phyloP scores from a whole-genome alignment of 2,329 filamentous ascomycete species.

The Aureobasidium lini region DNA sequence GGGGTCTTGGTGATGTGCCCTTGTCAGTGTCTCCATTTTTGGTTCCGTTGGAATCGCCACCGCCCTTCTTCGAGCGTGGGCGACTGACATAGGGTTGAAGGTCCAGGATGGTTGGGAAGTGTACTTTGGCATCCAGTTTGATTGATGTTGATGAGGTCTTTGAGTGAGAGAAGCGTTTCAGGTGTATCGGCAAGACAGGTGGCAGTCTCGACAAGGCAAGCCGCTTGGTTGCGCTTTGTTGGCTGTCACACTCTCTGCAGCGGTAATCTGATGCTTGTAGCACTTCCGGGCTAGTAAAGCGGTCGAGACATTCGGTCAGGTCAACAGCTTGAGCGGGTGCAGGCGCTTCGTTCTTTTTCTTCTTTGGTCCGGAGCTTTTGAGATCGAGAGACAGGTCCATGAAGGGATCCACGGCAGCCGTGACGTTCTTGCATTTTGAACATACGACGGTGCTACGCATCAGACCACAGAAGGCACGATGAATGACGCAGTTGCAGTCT shows the following conservation, averaged over 20 bases:
- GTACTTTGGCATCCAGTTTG: slow-evolving; percentile 81
- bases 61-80: slow-evolving; percentile 29
- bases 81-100: slow-evolving; percentile 83
- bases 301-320: slow-evolving; percentile 61
- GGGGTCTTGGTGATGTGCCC: slow-evolving; percentile 44
- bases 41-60: slow-evolving; percentile 34
- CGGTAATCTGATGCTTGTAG: slow-evolving; percentile 69
- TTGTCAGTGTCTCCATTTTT: slow-evolving; percentile 33
- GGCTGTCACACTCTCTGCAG: slow-evolving; percentile 68
- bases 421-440: slow-evolving; percentile 75
- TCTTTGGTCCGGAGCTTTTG: slow-evolving; percentile 55
- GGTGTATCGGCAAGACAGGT: slow-evolving; percentile 82
- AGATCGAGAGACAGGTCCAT: slow-evolving; percentile 84
- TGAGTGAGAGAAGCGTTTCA: slow-evolving; percentile 52
- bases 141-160: slow-evolving; percentile 62
- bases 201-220: slow-evolving; percentile 78
- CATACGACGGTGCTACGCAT: slow-evolving; percentile 86
- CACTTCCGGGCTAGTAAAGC: slow-evolving; percentile 80
- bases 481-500: slow-evolving; percentile 79
- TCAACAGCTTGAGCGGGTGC: slow-evolving; percentile 31
- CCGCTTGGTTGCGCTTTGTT: slow-evolving; percentile 73
- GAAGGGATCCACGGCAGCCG: slow-evolving; percentile 78
- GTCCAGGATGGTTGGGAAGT: slow-evolving; percentile 79
- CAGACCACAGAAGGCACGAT: slow-evolving; percentile 90
- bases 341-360: slow-evolving; percentile 31